Conservation (phyloP, 805 yeast species). For the Pichia nakasei region DNA sequence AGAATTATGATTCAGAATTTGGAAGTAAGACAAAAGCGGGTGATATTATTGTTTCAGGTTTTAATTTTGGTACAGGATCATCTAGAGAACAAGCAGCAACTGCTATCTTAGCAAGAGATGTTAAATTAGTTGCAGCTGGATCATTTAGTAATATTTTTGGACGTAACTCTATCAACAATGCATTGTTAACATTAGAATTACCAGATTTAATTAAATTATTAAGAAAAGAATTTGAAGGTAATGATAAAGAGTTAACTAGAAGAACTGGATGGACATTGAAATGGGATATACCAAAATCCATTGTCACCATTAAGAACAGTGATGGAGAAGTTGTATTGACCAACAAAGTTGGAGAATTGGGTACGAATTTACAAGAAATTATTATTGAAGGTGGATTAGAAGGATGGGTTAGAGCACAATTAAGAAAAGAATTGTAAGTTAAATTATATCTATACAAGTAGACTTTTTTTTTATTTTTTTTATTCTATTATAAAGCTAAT, state of each 20-base stretch:
- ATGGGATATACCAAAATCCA: constrained; percentile 87
- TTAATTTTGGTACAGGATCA: constrained; percentile 96
- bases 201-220: constrained; percentile 76
- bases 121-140: constrained; percentile 89
- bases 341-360: constrained; percentile 92
- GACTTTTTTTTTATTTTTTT: not conserved
- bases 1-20: constrained; percentile 91
- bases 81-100: constrained; percentile 99
- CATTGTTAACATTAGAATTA: constrained; percentile 84
- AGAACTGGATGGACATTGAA: constrained; percentile 90
- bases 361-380: constrained; percentile 91
- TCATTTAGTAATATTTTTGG: constrained; percentile 96
- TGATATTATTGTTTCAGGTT: constrained; percentile 88
- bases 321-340: constrained; percentile 53
- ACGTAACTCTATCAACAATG: constrained; percentile 94
- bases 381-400: constrained; percentile 96
- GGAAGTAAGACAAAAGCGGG: constrained; percentile 67
- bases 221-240: constrained; percentile 51
- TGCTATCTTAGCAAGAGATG: constrained; percentile 90
- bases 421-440: constrained; percentile 25
- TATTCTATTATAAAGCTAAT: constrained; percentile 28
- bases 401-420: constrained; percentile 89
- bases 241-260: constrained; percentile 62
- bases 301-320: constrained; percentile 68
- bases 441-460: no score